Base-by-base conservation (phyloP, 2,329 filamentous ascomycete genomes). In the Neofusicoccum kwambonambiense region DNA sequence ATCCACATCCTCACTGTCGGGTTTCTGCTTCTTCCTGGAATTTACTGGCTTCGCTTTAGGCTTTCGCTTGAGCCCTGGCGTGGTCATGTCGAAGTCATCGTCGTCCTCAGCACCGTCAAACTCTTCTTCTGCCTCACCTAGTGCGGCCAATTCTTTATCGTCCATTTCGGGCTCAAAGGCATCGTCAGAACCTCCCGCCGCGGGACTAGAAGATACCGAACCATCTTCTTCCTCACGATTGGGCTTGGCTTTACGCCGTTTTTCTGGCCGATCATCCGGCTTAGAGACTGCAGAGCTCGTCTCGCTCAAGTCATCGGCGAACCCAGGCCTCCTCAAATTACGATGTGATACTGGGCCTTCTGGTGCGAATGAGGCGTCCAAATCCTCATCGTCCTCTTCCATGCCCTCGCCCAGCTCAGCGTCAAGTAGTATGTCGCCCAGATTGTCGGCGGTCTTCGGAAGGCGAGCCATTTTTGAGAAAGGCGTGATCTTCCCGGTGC, bases 401-500 rank as follows among this genome's bases (percentile, higher is more conserved):
- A 84, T 77, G 4, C 77, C 77, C 61, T 31, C 27, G 27, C 90
- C 90, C 65, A 92, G 89, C 73, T 97, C 93, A 0, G 91, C 92
- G 74, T 96, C 91, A 13, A 93, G 80, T 65, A 97, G 85, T 2
- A 89, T 90, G 72, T 93, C 89, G 11, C 90, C 89, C 15, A 97
- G 81, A 66, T 89, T 89, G 1, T 89, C 89, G 50, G 89, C 83
- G 2, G 88, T 83, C 3, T 85, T 87, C 34, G 86, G 81, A 1
- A 88, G 80, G n/a, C 86, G 83, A 13, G 86, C 87, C 70, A 96
- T 86, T 68, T 89, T 91, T 7, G 93, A 91, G 73, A 99, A 99
- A 0, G 95, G 95, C 0, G 95, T 99, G 70, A 99, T 98, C 79
- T 98, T 98, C 67, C 95, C 95, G 0, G 94, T 99, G 34, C 95